These are phyloP conservation scores for Hansfordia pulvinata DNA, from an alignment of 2,329 filamentous ascomycete genomes.

Conservation along the genomic window DNA sequence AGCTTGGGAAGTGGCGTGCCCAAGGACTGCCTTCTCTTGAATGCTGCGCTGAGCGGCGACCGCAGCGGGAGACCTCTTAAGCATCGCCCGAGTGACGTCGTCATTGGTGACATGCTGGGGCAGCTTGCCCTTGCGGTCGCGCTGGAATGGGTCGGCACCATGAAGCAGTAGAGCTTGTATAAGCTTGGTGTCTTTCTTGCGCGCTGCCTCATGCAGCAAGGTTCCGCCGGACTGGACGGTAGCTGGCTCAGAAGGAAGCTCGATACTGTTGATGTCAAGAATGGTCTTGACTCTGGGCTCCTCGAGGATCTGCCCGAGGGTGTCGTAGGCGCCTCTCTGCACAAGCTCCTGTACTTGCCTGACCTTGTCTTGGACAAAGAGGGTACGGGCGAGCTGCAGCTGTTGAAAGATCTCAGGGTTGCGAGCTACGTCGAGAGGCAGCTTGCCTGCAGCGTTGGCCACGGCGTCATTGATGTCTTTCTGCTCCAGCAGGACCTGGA, in stretches of 20 bases:
- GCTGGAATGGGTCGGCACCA: slow-evolving; percentile 87
- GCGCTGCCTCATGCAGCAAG: slow-evolving; percentile 82
- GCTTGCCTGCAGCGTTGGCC: slow-evolving; percentile 70
- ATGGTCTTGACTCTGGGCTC: slow-evolving; percentile 77
- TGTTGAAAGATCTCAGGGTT: slow-evolving; percentile 94
- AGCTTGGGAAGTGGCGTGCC: slow-evolving; percentile 47
- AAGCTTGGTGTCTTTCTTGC: slow-evolving; percentile 72
- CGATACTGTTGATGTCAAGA: slow-evolving; percentile 83
- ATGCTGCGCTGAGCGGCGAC: slow-evolving; percentile 90
- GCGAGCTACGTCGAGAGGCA: slow-evolving; percentile 76
- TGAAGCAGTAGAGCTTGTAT: slow-evolving; percentile 87
- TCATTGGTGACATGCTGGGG: slow-evolving; percentile 96
- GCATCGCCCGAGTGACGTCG: slow-evolving; percentile 71
- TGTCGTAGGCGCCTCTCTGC: slow-evolving; percentile 57
- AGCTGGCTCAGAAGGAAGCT: slow-evolving; percentile 67
- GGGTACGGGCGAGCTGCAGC: slow-evolving; percentile 75
- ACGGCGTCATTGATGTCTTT: slow-evolving; percentile 79
- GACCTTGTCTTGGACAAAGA: slow-evolving; percentile 80
- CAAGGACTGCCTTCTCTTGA: slow-evolving; percentile 92
- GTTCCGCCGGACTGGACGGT: slow-evolving; percentile 81
- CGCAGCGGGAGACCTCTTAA: slow-evolving; percentile 90
- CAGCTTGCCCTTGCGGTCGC: slow-evolving; percentile 88
- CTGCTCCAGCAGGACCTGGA: slow-evolving; percentile 72
- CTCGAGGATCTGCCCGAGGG: slow-evolving; percentile 65
- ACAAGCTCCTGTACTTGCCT: slow-evolving; percentile 75